Evolutionary conservation across 176 grass and related monocot species (phyloP).

Genomic region (Sorghum bicolor): Sorghum_bicolor_NCBIv3 NC_012871.2:70233501-70234000

Average conservation of each 20-base stretch:
- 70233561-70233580: not conserved
- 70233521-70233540: constrained; percentile 34
- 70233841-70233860: not conserved
- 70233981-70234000: constrained; percentile 32
- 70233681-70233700: constrained; percentile 26
- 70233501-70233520: constrained; percentile 21
- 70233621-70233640: constrained; percentile 39
- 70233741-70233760: constrained; percentile 26
- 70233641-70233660: constrained; percentile 21
- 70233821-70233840: not conserved
- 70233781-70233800: constrained; percentile 29
- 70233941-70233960: not conserved
- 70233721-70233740: constrained; percentile 31
- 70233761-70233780: constrained; percentile 25
- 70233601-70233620: constrained; percentile 45
- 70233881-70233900: not conserved
- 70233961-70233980: not conserved
- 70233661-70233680: constrained; percentile 31
- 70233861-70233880: not conserved
- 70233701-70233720: constrained; percentile 24
- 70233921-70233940: not conserved
- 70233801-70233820: not conserved
- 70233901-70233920: not conserved
- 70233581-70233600: constrained; percentile 26
- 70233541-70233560: constrained; percentile 23